phyloP scores from a whole-genome alignment of 305 asterid genomes.

The Salvia sclarea region DNA sequence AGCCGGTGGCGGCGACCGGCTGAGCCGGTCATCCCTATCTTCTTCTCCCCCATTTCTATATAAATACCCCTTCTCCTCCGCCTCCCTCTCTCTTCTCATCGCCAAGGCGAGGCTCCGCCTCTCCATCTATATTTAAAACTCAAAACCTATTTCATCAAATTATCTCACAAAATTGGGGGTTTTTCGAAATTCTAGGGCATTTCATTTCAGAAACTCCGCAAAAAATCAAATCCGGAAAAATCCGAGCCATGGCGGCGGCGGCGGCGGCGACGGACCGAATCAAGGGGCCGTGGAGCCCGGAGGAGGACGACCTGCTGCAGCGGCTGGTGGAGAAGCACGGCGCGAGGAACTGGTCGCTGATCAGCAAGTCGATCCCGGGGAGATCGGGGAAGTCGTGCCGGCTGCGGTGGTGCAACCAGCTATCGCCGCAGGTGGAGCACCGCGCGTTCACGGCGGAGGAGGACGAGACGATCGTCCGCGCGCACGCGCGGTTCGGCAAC shows the following conservation, averaged over 20 bases:
- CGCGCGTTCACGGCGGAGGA: constrained; percentile 51
- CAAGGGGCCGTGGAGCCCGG: constrained; percentile 63
- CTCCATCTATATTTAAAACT: no score
- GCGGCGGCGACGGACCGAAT: constrained; percentile 42
- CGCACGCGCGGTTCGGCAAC: constrained; percentile 52
- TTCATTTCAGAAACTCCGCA: no score
- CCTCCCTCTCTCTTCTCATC: constrained; percentile 25
- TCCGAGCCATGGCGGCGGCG: constrained; percentile 26
- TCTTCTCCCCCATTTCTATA: constrained; percentile 32
- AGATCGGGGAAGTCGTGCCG: constrained; percentile 59
- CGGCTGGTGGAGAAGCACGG: constrained; percentile 51
- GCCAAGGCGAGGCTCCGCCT: constrained; percentile 63
- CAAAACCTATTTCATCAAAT: no score
- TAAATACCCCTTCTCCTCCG: constrained; percentile 37
- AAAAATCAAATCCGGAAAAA: not conserved
- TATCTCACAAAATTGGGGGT: not conserved
- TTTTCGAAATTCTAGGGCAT: no score
- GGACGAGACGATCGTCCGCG: constrained; percentile 46
- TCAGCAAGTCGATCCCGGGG: constrained; percentile 51
- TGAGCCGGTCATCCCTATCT: constrained; percentile 57
- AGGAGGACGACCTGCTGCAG: constrained; percentile 52
- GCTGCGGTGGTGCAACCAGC: constrained; percentile 67
- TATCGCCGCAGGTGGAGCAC: constrained; percentile 56
- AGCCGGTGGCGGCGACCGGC: constrained; percentile 35
- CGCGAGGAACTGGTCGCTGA: constrained; percentile 54